Base-by-base conservation (phyloP, 1,284 basidiomycete species). In the Ustilago trichophora region DNA sequence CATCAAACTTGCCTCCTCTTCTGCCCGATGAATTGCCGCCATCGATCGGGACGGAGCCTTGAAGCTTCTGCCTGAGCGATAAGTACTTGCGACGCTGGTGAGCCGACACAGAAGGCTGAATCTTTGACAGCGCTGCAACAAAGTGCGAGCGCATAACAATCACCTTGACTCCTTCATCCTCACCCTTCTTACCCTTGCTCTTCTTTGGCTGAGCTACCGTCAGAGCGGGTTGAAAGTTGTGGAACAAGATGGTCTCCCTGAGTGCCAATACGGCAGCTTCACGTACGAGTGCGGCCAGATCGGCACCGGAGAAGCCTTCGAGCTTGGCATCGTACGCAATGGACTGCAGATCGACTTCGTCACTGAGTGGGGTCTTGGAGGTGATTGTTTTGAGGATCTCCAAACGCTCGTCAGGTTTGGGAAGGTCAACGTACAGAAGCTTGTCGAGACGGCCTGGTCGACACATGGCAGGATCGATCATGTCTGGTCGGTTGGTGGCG, bases 381-480 rank as follows among this genome's bases (percentile, higher is more conserved):
- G 88, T 86, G 91, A 84, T 63, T 3, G 78, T 76, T 24, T 48
- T 63, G 16, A 80, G 66, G 64, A 98, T 95, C 81, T 98, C 94
- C 6, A 87, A 86, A 11, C 95, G 87, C 83, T 97, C 95, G 12
- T 84, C 80, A 0, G 89, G 71, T 0, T 85, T 84, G 2, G 95
- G 95, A 1, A 98, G 85, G 81, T 98, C 95, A 72, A 98, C 94
- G 78, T 97, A 98, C 24, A 98, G 86, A 7, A 98, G 86, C 82
- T 97, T 98, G 85, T 98, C 95, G 12, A 98, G 86, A 22, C 95
- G 88, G 0, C 95, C 95, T 0, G 95, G 95, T 15, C 94, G 90
- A 52, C 93, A 92, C 94, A 98, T 97, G 4, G 95, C 95, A 0
- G 95, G 95, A 80, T 98, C 95, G 67, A 98, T 93, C 88, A 98